These are phyloP conservation scores for Globisporangium nodosum DNA, from an alignment of 352 stramenopile species.

Conservation along the genomic window DNA sequence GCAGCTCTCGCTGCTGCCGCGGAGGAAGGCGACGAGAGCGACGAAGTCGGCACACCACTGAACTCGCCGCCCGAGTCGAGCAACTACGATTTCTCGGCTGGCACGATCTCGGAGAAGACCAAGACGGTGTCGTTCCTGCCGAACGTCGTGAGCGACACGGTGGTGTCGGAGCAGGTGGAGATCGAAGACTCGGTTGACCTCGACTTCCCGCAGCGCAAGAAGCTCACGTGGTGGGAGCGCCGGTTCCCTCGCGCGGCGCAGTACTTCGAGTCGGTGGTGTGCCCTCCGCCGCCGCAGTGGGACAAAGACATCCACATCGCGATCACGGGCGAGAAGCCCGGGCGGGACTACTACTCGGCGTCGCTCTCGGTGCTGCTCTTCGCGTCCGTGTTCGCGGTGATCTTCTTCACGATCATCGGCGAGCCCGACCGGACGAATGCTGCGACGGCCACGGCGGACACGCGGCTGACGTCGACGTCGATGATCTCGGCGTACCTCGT, in stretches of 20 bases:
- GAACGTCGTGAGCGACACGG: constrained; percentile 13
- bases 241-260: constrained; percentile 35
- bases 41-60: constrained; percentile 12
- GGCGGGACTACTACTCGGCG: constrained; percentile 65
- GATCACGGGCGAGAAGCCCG: constrained; percentile 72
- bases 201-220: constrained; percentile 32
- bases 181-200: constrained; percentile 47
- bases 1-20: constrained; percentile 11
- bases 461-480: constrained; percentile 54
- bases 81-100: constrained; percentile 4
- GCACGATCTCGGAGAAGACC: constrained; percentile 3
- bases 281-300: constrained; percentile 62
- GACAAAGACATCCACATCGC: constrained; percentile 84
- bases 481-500: constrained; percentile 86
- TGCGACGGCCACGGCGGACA: constrained; percentile 32
- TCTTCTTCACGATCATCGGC: constrained; percentile 75
- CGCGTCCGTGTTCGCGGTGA: constrained; percentile 58
- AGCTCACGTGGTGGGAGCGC: constrained; percentile 50
- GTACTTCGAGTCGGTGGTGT: constrained; percentile 69
- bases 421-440: constrained; percentile 40
- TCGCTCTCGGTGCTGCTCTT: constrained; percentile 65
- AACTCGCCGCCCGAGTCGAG: constrained; percentile 14
- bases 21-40: constrained; percentile 5
- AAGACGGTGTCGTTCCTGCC: constrained; percentile 15
- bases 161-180: constrained; percentile 57